A percentile compares a stretch with the other conserved stretches of the same genome.
Conservation (phyloP, 768 basidiomycete species). For the Suillus plorans region DNA sequence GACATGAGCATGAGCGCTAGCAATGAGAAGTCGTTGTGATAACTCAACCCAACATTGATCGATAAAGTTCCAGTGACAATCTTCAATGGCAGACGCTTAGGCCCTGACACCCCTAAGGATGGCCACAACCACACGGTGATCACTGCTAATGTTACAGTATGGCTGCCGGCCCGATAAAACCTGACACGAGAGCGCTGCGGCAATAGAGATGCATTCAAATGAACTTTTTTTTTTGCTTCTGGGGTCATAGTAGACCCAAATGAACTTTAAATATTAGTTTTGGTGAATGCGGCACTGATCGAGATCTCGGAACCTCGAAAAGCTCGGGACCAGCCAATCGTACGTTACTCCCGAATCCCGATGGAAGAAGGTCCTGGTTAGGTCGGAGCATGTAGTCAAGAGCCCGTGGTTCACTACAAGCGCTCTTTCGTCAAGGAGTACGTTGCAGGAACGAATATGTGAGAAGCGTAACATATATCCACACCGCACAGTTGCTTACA, state of each 20-base stretch:
- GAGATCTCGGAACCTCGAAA: conserved; percentile 19
- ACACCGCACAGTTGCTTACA: not conserved
- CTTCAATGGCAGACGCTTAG: conserved; percentile 31
- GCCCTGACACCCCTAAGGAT: conserved; percentile 1
- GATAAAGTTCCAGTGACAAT: conserved; percentile 42
- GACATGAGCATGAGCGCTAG: not conserved
- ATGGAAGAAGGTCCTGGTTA: conserved; percentile 5
- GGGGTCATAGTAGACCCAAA: no score
- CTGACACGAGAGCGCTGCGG: not conserved
- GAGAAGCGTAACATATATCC: not conserved
- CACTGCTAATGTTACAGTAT: conserved; percentile 1
- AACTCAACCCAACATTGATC: conserved; percentile 35
- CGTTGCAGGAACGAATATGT: not conserved
- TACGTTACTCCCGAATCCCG: conserved; percentile 21
- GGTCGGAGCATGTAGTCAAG: not conserved
- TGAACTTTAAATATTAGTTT: conserved; percentile 8
- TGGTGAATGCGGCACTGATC: not conserved
- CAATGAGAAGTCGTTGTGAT: not conserved
- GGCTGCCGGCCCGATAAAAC: conserved; percentile 1
- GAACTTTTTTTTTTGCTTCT: no score
- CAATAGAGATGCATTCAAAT: conserved; percentile 16
- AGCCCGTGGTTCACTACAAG: not conserved
- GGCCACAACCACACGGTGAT: conserved; percentile 12
- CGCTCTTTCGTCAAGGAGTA: not conserved
- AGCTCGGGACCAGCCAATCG: conserved; percentile 33